phyloP scores from a whole-genome alignment of 2,329 filamentous ascomycete species.

The Alternaria sp. region DNA sequence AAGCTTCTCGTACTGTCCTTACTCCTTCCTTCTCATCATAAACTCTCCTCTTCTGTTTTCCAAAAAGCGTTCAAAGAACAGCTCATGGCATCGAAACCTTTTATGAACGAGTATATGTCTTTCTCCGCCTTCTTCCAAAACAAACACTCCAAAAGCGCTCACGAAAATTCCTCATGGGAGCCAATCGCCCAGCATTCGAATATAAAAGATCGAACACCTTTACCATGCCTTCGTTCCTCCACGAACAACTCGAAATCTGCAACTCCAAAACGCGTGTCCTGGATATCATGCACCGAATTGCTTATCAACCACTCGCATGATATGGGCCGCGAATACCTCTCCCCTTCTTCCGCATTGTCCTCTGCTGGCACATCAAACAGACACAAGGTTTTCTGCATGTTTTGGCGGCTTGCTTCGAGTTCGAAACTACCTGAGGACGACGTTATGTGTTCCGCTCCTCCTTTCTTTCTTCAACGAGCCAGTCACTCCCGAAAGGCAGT shows the following conservation, averaged over 20 bases:
- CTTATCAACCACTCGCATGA: background rate
- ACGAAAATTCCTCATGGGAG: rapidly evolving
- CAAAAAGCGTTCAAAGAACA: rapidly evolving
- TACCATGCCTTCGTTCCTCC: background rate
- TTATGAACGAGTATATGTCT: background rate
- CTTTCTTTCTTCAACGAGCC: background rate
- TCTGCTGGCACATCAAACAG: background rate
- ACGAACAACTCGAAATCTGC: background rate
- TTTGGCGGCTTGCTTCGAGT: background rate
- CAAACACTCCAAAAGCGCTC: background rate
- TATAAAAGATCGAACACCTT: background rate
- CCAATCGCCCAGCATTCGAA: background rate
- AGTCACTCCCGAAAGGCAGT: background rate
- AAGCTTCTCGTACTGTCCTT: background rate
- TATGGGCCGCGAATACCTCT: rapidly evolving
- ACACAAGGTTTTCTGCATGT: background rate
- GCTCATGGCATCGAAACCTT: background rate
- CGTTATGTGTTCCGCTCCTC: background rate
- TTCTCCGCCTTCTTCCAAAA: background rate
- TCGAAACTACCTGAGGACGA: background rate
- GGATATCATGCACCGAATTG: background rate
- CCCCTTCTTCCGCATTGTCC: background rate
- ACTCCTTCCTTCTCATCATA: background rate
- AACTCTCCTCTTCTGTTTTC: background rate
- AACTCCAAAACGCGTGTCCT: too few relatives aligned